Evolutionary conservation across 345 rosid genomes (phyloP), one percentile per base, ranked within the genome.

Genomic region (Ceriops tagal): DNA sequence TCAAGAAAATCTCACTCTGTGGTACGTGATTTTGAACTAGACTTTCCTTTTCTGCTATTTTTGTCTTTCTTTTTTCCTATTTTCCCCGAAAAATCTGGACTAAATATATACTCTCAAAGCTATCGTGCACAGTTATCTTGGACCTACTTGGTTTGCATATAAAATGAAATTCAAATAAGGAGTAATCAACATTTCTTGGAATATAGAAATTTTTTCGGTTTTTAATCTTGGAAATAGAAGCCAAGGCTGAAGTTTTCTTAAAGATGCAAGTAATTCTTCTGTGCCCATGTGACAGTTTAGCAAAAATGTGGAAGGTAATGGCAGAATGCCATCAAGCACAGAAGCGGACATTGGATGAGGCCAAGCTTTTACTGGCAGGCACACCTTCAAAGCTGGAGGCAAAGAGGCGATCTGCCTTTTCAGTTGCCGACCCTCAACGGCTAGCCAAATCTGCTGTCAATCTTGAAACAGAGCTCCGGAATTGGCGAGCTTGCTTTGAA

Each of bases 271-370:
- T 61, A 65, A 78, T 46, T 20, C 31, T 58, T 63, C 26, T 47
- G 6, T 58, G 15, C 18, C 37, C 51, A 8, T 57, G 8, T 35
- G 68, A 66, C 91, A 93, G 98, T 75, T 75, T 93, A 78, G 76
- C 86, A 62, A 78, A 74, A 61, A 93, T 93, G 97, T 93, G 98
- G 98, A 91, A 88, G 82, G 88, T 84, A 77, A 91, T 93, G 97
- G 91, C 96, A 61, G 92, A 88, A 72, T 82, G 96, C 73, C 98
- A 93, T 76, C 90, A 82, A 60, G 76, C 79, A 49, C 98, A 93
- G 75, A 91, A 87, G 70, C 86, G 82, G 64, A 86, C 96, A 30
- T 73, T 93, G 71, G 95, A 91, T n/a, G 93, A 87, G 70, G 97
- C 98, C 68, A 93, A 91, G 78, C 72, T 80, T 53, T 79, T 93